These are phyloP conservation scores for Geum urbanum DNA, from an alignment of 306 rosid genomes.

Conservation along the genomic window DNA sequence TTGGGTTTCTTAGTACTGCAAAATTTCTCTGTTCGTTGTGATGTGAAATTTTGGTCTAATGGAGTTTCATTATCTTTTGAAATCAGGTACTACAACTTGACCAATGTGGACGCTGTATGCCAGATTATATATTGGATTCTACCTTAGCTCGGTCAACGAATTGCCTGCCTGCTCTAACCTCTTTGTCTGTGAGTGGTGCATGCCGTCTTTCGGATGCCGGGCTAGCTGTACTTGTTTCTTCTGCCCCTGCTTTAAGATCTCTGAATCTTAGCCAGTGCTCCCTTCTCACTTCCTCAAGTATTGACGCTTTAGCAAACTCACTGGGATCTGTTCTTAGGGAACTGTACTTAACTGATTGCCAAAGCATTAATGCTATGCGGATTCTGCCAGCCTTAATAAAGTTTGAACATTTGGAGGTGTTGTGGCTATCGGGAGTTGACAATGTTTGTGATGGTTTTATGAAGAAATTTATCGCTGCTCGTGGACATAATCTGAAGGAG, in stretches of 20 bases:
- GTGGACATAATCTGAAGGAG: slow-evolving; percentile 67
- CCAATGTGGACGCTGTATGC: slow-evolving; percentile 71
- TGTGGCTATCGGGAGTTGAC: slow-evolving; percentile 65
- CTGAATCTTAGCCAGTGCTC: slow-evolving; percentile 85
- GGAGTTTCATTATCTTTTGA: slow-evolving; percentile 24
- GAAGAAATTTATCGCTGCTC: slow-evolving; percentile 29
- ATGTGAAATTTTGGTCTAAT: slow-evolving; percentile 6
- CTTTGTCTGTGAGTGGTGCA: slow-evolving; percentile 75
- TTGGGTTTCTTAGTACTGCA: background rate
- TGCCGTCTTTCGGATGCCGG: slow-evolving; percentile 74
- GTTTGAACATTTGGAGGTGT: slow-evolving; percentile 56
- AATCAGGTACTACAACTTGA: slow-evolving; percentile 77
- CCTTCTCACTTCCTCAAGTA: slow-evolving; percentile 57
- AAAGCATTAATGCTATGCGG: slow-evolving; percentile 35
- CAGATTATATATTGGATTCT: slow-evolving; percentile 47
- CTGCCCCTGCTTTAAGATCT: slow-evolving; percentile 62
- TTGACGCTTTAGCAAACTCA: slow-evolving; percentile 46
- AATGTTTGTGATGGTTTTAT: slow-evolving; percentile 51
- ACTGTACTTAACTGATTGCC: slow-evolving; percentile 71
- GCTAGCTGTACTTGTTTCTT: slow-evolving; percentile 49
- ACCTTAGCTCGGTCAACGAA: slow-evolving; percentile 45
- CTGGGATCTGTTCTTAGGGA: slow-evolving; percentile 64
- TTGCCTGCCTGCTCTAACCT: slow-evolving; percentile 45
- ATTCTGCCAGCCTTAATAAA: slow-evolving; percentile 49
- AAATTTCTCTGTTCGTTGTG: background rate